phyloP scores from a whole-genome alignment of 257 asterid genomes.

The Ilex asprella region DNA sequence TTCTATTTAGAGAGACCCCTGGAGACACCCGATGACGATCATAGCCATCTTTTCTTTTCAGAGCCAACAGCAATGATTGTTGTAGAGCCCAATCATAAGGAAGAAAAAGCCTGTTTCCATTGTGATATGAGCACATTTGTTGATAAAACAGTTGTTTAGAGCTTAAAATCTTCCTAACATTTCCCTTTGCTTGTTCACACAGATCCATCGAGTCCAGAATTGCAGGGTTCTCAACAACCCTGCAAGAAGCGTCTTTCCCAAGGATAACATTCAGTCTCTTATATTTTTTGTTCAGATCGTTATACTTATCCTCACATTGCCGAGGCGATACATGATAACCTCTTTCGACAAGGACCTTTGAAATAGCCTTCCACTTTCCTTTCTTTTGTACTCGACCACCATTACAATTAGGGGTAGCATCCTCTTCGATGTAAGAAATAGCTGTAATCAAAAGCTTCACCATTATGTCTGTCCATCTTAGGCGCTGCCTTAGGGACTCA shows the following conservation, averaged over 20 bases:
- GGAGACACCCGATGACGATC: constrained; percentile 1
- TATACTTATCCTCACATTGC: constrained; percentile 62
- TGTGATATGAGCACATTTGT: constrained; percentile 45
- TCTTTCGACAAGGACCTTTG: constrained; percentile 35
- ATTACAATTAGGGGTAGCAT: constrained; percentile 5
- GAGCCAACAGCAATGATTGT: constrained; percentile 18
- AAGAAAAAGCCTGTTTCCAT: constrained; percentile 21
- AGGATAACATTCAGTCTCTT: constrained; percentile 36
- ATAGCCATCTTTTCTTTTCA: constrained; percentile 18
- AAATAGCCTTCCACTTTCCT: constrained; percentile 52
- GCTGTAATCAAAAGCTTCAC: constrained; percentile 43
- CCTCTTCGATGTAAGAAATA: constrained; percentile 29
- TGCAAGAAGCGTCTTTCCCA: constrained; percentile 22
- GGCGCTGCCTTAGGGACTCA: constrained; percentile 25
- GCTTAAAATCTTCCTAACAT: constrained; percentile 31
- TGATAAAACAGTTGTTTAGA: constrained; percentile 38
- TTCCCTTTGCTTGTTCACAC: constrained; percentile 20
- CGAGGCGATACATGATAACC: constrained; percentile 51
- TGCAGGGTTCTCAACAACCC: constrained; percentile 33
- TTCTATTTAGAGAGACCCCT: constrained; percentile 24
- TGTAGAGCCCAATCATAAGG: constrained; percentile 31
- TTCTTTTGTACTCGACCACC: constrained; percentile 16
- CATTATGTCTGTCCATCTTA: constrained; percentile 52
- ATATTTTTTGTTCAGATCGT: constrained; percentile 44
- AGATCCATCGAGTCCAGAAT: constrained; percentile 30